Evolutionary conservation across 2,329 filamentous ascomycete genomes (phyloP).

Genomic region (Cladobotryum mycophilum): DNA sequence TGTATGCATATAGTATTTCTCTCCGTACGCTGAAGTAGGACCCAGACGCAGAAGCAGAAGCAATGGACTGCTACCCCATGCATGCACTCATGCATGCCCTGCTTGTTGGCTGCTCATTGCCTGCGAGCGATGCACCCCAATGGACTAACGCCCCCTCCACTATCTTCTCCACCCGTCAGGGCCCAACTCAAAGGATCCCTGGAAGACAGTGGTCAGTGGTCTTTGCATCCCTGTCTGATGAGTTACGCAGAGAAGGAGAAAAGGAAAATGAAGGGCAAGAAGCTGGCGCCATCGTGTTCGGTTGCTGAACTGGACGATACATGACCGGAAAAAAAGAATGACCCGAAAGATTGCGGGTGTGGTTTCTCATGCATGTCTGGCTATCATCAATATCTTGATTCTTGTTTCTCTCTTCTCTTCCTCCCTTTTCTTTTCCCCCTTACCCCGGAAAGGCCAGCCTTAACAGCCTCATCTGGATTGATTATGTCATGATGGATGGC

Average conservation of each 20-base stretch:
- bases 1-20: background rate
- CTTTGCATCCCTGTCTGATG: background rate
- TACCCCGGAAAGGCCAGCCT: background rate
- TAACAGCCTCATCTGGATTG: background rate
- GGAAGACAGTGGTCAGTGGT: background rate
- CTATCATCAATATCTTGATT: too few relatives aligned
- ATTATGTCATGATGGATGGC: conserved; percentile 10
- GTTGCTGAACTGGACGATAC: background rate
- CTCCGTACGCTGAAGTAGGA: background rate
- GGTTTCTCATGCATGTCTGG: background rate
- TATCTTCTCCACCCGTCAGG: background rate
- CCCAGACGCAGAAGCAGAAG: background rate
- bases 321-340: background rate
- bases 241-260: background rate
- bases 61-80: conserved; percentile 4
- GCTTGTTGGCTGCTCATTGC: background rate
- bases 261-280: background rate
- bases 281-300: background rate
- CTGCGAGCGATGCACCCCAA: conserved; percentile 5
- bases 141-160: background rate
- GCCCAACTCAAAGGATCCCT: background rate
- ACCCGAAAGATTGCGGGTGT: background rate
- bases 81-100: background rate
- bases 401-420: too few relatives aligned
- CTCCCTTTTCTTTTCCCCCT: too few relatives aligned